These are phyloP conservation scores for Martensiomyces pterosporus DNA, from an alignment of 192 early-diverging fungal species.

Conservation along the genomic window DNA sequence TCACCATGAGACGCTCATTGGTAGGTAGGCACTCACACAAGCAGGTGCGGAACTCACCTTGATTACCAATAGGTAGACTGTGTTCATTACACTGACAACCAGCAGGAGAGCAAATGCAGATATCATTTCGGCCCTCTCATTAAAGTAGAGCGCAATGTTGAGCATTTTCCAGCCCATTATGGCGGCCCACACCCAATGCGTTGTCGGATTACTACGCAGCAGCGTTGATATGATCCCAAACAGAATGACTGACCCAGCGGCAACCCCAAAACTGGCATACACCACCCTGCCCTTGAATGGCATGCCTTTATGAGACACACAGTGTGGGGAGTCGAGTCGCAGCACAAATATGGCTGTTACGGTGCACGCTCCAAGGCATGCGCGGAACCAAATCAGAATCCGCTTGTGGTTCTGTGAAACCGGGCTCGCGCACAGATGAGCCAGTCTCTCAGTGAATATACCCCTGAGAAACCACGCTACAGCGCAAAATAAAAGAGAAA, in stretches of 20 bases:
- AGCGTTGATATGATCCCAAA: constrained; percentile 34
- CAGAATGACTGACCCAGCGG: constrained; percentile 12
- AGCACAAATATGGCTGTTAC: constrained; percentile 28
- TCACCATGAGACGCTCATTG: constrained; percentile 31
- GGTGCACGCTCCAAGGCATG: constrained; percentile 33
- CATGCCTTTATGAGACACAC: constrained; percentile 29
- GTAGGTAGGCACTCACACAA: constrained; percentile 35
- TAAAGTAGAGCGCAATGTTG: constrained; percentile 38
- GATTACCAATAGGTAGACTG: constrained; percentile 20
- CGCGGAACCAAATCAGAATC: constrained; percentile 28
- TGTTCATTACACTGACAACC: constrained; percentile 26
- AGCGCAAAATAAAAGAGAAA: constrained; percentile 29
- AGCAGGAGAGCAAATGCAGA: constrained; percentile 18
- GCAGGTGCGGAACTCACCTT: constrained; percentile 23
- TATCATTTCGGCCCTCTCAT: constrained; percentile 22
- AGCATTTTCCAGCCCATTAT: constrained; percentile 37
- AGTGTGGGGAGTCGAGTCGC: constrained; percentile 36
- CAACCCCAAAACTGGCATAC: constrained; percentile 2
- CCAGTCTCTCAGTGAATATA: constrained; percentile 35
- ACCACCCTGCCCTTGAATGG: constrained; percentile 21
- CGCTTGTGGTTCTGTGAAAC: constrained; percentile 23
- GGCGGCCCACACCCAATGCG: constrained; percentile 16
- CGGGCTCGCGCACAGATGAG: constrained; percentile 19
- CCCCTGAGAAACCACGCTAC: constrained; percentile 33
- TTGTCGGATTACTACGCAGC: constrained; percentile 16